These are phyloP conservation scores for Lactarius hatsudake DNA, from an alignment of 768 basidiomycete species.

Conservation along the genomic window DNA sequence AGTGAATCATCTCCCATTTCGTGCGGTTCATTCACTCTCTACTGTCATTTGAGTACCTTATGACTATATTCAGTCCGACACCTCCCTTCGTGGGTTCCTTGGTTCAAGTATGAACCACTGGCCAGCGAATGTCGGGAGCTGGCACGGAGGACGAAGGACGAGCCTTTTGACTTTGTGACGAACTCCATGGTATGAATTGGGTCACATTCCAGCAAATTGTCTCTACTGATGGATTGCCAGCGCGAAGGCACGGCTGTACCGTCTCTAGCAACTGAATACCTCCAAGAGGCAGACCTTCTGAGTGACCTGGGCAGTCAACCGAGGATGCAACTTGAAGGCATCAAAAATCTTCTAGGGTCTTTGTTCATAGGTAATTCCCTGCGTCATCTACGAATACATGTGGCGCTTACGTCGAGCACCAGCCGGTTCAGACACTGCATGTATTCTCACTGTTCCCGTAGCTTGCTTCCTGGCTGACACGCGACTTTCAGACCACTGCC, in stretches of 20 bases:
- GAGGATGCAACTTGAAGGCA: no score
- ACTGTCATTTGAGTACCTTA: background rate
- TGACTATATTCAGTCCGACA: background rate
- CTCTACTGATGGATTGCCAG: background rate
- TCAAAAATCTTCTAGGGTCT: background rate
- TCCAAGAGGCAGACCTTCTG: background rate
- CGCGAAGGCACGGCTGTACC: background rate
- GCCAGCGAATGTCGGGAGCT: background rate
- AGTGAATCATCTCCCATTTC: conserved; percentile 14
- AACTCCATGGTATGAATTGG: background rate
- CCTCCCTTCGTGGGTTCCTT: conserved; percentile 6
- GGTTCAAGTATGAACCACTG: background rate
- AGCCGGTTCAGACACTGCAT: conserved; percentile 19
- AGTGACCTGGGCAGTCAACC: no score
- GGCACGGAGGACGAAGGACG: background rate
- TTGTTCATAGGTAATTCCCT: background rate
- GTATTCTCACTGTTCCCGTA: background rate
- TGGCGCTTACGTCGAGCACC: background rate
- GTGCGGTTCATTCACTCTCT: background rate
- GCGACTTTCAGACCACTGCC: conserved; percentile 1
- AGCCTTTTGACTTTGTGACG: conserved; percentile 1
- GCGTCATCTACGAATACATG: background rate
- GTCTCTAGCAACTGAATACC: background rate
- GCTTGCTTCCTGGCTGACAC: background rate
- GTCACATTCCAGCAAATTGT: background rate